Evolutionary conservation across 495 filamentous ascomycete species (phyloP).

Genomic region (Neurospora sublineolata): DNA sequence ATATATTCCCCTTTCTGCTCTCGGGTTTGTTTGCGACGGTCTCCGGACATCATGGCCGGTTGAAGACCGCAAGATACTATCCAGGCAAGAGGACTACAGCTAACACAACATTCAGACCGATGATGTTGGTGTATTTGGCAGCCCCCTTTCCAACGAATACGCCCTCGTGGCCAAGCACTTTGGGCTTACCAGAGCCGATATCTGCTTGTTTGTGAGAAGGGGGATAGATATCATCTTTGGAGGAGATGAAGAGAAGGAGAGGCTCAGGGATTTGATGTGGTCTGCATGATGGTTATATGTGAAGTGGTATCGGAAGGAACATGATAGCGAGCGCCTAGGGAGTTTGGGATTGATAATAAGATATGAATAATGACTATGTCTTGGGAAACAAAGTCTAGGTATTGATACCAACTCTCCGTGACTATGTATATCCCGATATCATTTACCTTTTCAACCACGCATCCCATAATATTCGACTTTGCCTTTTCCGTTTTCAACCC

Average conservation of each 20-base stretch:
- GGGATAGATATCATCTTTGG: conserved; percentile 55
- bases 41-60: not conserved
- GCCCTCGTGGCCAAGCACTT: conserved; percentile 63
- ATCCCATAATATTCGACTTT: not conserved
- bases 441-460: not conserved
- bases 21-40: not conserved
- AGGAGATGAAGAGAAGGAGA: conserved; percentile 46
- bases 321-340: not conserved
- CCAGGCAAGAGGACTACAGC: not conserved
- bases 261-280: conserved; percentile 43
- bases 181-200: conserved; percentile 38
- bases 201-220: conserved; percentile 45
- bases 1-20: not conserved
- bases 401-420: not conserved
- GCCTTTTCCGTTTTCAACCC: not conserved
- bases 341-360: not conserved
- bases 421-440: not conserved
- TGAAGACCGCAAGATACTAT: not conserved
- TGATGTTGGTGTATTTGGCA: conserved; percentile 77
- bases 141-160: conserved; percentile 71
- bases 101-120: conserved; percentile 49
- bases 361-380: not conserved
- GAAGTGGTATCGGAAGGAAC: not conserved
- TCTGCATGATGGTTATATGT: not conserved
- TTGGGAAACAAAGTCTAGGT: not conserved